Conservation (phyloP, 2,329 filamentous ascomycete genomes). For the Calonectria multiphialidica region DNA sequence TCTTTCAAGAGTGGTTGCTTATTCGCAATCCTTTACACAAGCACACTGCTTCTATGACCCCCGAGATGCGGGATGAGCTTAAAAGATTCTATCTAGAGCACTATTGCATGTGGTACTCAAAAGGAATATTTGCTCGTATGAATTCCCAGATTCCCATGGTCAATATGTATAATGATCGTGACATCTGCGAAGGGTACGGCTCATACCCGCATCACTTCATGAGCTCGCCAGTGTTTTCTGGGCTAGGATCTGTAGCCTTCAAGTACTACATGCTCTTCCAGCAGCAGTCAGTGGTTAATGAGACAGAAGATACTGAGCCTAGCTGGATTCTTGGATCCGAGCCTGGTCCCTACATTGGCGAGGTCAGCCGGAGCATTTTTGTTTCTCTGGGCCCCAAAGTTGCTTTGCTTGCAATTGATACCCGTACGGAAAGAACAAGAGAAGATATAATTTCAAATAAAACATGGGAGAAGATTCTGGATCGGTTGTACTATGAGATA, state of each 20-base stretch:
- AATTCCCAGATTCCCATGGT: slow-evolving; percentile 97
- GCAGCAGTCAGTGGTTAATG: slow-evolving; percentile 87
- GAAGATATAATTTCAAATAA: slow-evolving; percentile 84
- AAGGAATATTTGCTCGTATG: slow-evolving; percentile 90
- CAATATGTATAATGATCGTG: slow-evolving; percentile 97
- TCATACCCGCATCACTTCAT: slow-evolving; percentile 95
- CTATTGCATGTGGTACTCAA: slow-evolving; percentile 96
- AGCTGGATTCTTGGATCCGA: slow-evolving; percentile 88
- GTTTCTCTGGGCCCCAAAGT: slow-evolving; percentile 84
- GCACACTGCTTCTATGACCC: slow-evolving; percentile 80
- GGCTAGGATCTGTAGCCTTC: slow-evolving; percentile 90
- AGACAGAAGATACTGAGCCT: slow-evolving; percentile 82
- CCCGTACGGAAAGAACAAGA: slow-evolving; percentile 88
- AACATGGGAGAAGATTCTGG: slow-evolving; percentile 88
- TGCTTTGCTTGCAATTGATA: slow-evolving; percentile 88
- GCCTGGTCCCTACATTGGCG: slow-evolving; percentile 90
- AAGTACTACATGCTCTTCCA: slow-evolving; percentile 99
- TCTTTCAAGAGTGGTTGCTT: slow-evolving; percentile 87
- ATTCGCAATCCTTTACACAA: slow-evolving; percentile 86
- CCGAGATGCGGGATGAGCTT: slow-evolving; percentile 87
- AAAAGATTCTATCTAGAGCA: slow-evolving; percentile 89
- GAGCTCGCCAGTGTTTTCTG: slow-evolving; percentile 88
- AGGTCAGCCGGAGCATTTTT: slow-evolving; percentile 87
- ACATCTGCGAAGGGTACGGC: slow-evolving; percentile 91
- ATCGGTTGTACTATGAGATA: slow-evolving; percentile 86